Conservation (phyloP, 768 basidiomycete genomes). For the Lyophyllum shimeji region DNA sequence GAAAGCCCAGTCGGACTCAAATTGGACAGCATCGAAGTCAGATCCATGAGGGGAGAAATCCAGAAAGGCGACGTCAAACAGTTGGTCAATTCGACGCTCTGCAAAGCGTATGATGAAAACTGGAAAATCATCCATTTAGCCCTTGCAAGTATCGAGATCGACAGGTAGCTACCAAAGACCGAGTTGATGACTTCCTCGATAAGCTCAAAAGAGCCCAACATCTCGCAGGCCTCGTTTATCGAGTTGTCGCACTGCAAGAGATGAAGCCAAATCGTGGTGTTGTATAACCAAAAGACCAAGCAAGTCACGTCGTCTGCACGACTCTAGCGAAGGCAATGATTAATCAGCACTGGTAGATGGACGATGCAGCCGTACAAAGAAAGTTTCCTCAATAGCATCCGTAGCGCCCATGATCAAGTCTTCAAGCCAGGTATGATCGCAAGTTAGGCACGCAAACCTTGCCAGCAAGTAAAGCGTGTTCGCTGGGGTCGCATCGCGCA, state of each 20-base stretch:
- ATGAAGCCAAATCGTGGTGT: conserved; percentile 87
- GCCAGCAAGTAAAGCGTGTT: conserved; percentile 89
- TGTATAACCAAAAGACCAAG: conserved; percentile 94
- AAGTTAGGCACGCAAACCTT: conserved; percentile 89
- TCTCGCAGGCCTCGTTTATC: conserved; percentile 77
- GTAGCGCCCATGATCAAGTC: conserved; percentile 90
- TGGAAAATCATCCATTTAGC: conserved; percentile 30
- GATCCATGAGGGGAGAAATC: conserved; percentile 79
- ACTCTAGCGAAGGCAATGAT: conserved; percentile 43
- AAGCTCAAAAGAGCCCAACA: conserved; percentile 80
- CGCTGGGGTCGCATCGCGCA: conserved; percentile 82
- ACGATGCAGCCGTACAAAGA: conserved; percentile 67
- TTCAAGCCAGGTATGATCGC: conserved; percentile 90
- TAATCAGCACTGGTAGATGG: conserved; percentile 10
- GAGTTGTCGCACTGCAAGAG: conserved; percentile 84
- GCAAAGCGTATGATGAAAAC: conserved; percentile 95
- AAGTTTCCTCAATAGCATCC: conserved; percentile 87
- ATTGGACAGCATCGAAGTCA: conserved; percentile 81
- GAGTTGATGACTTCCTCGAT: conserved; percentile 94
- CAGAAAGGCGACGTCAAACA: conserved; percentile 80
- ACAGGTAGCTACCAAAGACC: conserved; percentile 69
- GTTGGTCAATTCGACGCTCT: conserved; percentile 83
- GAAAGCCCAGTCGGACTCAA: conserved; percentile 96
- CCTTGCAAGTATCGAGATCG: not conserved
- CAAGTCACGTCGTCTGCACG: conserved; percentile 83